Base-by-base conservation (phyloP, 306 rosid species). In the Gynostemma pentaphyllum region DNA sequence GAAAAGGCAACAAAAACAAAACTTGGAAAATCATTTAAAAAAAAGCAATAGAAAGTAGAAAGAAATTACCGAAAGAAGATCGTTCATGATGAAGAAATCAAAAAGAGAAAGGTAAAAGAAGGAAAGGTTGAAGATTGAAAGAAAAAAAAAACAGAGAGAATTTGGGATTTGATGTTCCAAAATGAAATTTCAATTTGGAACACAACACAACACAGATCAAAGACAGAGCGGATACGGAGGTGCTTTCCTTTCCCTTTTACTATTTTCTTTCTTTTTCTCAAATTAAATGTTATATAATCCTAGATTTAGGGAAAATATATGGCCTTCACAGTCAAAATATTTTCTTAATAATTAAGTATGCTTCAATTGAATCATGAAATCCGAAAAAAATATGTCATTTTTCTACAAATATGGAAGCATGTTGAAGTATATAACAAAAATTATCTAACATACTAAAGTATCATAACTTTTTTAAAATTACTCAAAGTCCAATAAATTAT, bases 21-120 rank as follows among this genome's bases (percentile, higher is more conserved):
- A 29, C 45, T 19, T 36, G 46, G 45, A 36, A 36, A 19, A 57
- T n/a, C 41, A 19, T 19, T 10, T 29, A 23, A n/a, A 30, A 18
- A 59, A 16, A 41, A 26, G 21, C 59, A 67, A 53, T 36, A 2
- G n/a, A 9, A 30, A 15, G 26, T 22, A 1, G 5, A 49, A 41
- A 5, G n/a, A 45, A 5, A 61, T 75, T 82, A 90, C 94, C 90
- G 84, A 48, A 27, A 87, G 81, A 71, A 90, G 97, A 75, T 90
- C 97, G 80, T 90, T 90, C 97, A 90, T 90, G 59, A 79, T 84
- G 47, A 73, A 71, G 61, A 56, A 67, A 37, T 45, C 70, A 61
- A 16, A 56, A 48, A 45, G 4, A 4, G 30, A 50, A 50, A 51
- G 15, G 63, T 26, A 32, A 6, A 70, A 24, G 2, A 37, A 22